These are phyloP conservation scores for Eucalyptus polybractea DNA, from an alignment of 345 rosid genomes.

Conservation along the genomic window DNA sequence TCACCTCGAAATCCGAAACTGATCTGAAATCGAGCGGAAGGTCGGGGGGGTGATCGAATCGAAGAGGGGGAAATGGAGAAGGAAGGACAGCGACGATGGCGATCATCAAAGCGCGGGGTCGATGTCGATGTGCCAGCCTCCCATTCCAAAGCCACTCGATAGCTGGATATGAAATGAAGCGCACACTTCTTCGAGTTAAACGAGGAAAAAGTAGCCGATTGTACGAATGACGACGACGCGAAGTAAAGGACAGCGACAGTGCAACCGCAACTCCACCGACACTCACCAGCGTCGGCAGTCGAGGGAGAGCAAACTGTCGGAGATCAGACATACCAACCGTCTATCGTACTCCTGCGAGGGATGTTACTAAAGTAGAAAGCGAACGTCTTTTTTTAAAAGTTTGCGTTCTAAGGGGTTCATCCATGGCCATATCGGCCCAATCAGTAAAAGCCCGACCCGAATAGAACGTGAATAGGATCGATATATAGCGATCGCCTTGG, in stretches of 20 bases:
- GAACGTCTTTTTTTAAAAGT: neutral
- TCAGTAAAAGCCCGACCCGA: neutral
- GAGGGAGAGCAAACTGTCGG: neutral
- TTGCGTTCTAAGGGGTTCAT: neutral
- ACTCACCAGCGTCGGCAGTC: neutral
- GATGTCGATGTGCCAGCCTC: neutral
- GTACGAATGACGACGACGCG: neutral
- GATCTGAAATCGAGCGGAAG: neutral
- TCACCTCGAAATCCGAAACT: neutral
- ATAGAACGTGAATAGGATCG: neutral
- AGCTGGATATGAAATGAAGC: neutral
- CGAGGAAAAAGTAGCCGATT: neutral
- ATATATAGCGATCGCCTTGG: neutral
- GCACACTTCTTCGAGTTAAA: neutral
- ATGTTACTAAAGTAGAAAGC: neutral
- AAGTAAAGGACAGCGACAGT: conserved; percentile 14
- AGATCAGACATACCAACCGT: neutral
- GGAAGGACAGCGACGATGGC: neutral
- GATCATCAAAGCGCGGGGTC: neutral
- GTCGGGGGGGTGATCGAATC: neutral
- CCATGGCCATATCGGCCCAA: neutral
- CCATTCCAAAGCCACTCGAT: neutral
- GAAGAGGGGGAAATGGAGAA: neutral
- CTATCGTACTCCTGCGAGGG: neutral
- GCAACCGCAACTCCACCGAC: neutral